These are phyloP conservation scores for Ophiosphaerella herpotricha DNA, from an alignment of 2,329 filamentous ascomycete species.

Conservation along the genomic window DNA sequence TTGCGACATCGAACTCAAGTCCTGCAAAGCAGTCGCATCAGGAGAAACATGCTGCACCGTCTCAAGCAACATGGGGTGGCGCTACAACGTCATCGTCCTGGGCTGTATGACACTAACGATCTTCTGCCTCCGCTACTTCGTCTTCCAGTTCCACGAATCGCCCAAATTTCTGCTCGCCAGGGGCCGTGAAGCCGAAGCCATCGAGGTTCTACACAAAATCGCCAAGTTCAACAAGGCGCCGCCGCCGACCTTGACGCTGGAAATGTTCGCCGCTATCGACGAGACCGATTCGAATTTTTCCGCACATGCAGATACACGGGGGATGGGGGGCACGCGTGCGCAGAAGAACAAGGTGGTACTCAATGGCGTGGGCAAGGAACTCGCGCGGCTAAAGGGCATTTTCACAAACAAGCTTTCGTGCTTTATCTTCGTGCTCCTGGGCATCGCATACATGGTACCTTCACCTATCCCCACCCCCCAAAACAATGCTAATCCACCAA, in stretches of 20 bases:
- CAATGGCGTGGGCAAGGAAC: conserved; percentile 25
- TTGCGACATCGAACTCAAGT: conserved; percentile 22
- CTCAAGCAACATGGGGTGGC: conserved; percentile 38
- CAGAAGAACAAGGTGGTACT: conserved; percentile 27
- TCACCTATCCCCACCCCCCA: too few relatives aligned
- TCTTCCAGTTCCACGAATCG: conserved; percentile 37
- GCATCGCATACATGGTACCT: conserved; percentile 28
- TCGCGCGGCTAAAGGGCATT: conserved; percentile 31
- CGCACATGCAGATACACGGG: background rate
- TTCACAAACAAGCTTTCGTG: conserved; percentile 33
- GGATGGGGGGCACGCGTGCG: conserved; percentile 7
- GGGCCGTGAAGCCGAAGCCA: conserved; percentile 32
- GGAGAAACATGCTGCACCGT: conserved; percentile 27
- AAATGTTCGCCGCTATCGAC: conserved; percentile 34
- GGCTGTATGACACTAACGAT: conserved; percentile 31
- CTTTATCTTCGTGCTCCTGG: conserved; percentile 31
- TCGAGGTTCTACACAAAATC: conserved; percentile 33
- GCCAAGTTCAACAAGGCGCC: conserved; percentile 35
- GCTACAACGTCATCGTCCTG: conserved; percentile 34
- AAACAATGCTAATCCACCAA: too few relatives aligned
- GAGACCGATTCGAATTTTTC: conserved; percentile 9
- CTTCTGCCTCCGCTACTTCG: conserved; percentile 33
- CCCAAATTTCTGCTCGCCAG: conserved; percentile 34
- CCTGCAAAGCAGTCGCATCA: conserved; percentile 19
- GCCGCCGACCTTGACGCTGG: conserved; percentile 26